phyloP scores from a whole-genome alignment of 2,329 filamentous ascomycete genomes.

The Aspergillus thermomutatus region DNA sequence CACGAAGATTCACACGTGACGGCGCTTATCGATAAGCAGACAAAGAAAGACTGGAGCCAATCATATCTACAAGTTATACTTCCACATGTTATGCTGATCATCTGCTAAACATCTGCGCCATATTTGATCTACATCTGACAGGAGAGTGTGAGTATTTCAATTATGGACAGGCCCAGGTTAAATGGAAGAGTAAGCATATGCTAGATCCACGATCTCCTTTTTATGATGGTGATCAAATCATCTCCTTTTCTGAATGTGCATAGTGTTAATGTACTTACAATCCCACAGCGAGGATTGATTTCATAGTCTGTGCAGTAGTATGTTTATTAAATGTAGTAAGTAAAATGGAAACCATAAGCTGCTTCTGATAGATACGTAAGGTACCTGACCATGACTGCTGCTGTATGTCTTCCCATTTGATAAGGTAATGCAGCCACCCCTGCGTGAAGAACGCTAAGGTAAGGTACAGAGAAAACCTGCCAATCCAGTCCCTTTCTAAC shows the following conservation, averaged over 20 bases:
- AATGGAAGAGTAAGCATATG: neutral
- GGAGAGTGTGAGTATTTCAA: neutral
- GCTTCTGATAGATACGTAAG: neutral
- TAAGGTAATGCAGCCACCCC: neutral
- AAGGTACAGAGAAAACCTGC: neutral
- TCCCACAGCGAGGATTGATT: neutral
- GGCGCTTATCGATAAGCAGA: conserved; percentile 20
- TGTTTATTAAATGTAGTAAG: no score
- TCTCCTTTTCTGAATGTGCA: no score
- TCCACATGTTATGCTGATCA: neutral
- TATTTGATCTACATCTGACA: neutral
- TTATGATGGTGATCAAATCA: neutral
- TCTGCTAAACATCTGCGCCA: neutral
- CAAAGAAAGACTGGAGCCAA: neutral
- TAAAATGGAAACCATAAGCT: neutral
- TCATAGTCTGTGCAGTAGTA: neutral
- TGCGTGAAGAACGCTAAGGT: neutral
- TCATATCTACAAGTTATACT: neutral
- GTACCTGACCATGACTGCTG: neutral
- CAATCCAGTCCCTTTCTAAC: neutral
- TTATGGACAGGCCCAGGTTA: no score
- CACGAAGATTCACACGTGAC: conserved; percentile 16
- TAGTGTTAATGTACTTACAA: neutral
- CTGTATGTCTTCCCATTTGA: neutral
- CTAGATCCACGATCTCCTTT: no score